Evolutionary conservation across 202 grass and related monocot genomes (phyloP).

Genomic region (Panicum virgatum): DNA sequence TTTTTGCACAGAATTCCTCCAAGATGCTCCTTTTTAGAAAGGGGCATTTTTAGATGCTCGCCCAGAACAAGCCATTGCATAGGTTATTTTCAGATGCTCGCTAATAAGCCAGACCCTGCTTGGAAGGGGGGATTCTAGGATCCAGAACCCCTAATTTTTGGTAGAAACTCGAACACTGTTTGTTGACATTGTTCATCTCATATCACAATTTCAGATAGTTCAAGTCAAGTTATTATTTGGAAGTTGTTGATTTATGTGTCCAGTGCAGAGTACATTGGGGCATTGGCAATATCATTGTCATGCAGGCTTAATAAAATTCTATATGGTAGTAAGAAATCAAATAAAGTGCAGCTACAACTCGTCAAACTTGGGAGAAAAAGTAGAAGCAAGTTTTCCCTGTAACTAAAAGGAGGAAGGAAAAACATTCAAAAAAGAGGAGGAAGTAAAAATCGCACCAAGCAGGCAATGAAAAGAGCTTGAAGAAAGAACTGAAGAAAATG

Average conservation of each 20-base stretch:
- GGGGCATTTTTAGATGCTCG: too few relatives aligned
- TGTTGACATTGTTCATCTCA: background rate
- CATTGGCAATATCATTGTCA: background rate
- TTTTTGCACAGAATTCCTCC: too few relatives aligned
- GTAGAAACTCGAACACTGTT: background rate
- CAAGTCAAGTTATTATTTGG: background rate
- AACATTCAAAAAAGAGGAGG: conserved; percentile 7
- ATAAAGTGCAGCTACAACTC: background rate
- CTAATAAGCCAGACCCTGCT: too few relatives aligned
- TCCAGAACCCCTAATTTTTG: background rate
- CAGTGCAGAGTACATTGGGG: background rate
- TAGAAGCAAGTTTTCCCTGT: background rate
- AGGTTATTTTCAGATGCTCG: too few relatives aligned
- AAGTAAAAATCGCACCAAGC: background rate
- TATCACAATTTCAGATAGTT: background rate
- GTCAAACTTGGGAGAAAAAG: background rate
- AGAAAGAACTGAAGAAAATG: background rate
- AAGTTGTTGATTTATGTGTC: background rate
- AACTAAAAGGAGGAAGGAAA: background rate
- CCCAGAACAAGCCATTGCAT: too few relatives aligned
- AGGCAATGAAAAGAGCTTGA: background rate
- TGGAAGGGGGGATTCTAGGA: too few relatives aligned
- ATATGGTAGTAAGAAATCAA: background rate
- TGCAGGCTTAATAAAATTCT: background rate
- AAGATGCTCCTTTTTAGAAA: too few relatives aligned